A percentile compares a stretch with the other conserved stretches of the same genome.
Conservation (phyloP, 23 red algal genomes). For the Gracilaria gracilis region DNA sequence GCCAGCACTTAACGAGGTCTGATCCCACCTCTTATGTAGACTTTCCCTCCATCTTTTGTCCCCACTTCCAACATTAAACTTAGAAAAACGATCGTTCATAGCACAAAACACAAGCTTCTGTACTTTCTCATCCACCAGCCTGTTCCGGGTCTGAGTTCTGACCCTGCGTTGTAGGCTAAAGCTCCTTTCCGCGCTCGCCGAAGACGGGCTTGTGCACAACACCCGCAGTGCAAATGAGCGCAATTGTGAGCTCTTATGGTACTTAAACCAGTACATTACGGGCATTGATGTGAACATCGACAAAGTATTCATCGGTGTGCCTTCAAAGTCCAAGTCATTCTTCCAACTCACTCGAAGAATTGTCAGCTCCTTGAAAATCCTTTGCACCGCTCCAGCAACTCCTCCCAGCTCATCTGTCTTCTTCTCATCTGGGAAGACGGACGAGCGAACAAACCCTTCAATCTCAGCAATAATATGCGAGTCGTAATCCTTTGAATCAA, state of each 20-base stretch:
- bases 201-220: conserved; percentile 13
- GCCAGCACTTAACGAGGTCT: not conserved
- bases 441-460: not conserved
- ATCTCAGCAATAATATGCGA: not conserved
- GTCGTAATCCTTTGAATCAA: not conserved
- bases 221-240: not conserved
- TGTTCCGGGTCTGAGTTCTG: not conserved
- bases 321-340: too few species aligned
- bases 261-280: too few species aligned
- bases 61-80: not conserved
- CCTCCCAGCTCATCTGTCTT: not conserved
- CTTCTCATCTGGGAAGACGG: not conserved
- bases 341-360: too few species aligned
- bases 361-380: not conserved
- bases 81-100: not conserved
- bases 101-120: conserved; percentile 22
- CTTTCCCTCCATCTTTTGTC: not conserved
- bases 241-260: too few species aligned
- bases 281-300: too few species aligned
- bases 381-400: not conserved
- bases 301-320: too few species aligned
- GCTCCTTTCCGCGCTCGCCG: conserved; percentile 18
- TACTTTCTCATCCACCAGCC: conserved; percentile 30
- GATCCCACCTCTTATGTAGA: not conserved
- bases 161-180: conserved; percentile 24